Evolutionary conservation across 2,329 filamentous ascomycete species (phyloP), one percentile per base, ranked within the genome.

Genomic region (Diaporthe caulivora): DNA sequence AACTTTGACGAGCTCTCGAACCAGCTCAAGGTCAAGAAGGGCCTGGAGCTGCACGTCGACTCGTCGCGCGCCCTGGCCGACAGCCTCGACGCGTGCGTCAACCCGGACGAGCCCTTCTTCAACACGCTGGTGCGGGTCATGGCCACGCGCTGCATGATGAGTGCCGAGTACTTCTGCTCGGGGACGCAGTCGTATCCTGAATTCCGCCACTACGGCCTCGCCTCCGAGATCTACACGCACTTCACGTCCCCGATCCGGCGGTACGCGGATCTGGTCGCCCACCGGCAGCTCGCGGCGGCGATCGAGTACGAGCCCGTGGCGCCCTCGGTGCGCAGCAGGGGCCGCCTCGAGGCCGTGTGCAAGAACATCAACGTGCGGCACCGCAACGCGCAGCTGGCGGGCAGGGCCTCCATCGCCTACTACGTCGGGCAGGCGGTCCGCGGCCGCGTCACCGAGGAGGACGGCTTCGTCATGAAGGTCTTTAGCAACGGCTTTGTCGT

Each of bases 131-230:
- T 99, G 78, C 94, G 97, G 81, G 98, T 99, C 84, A 94, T 99
- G 86, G 97, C 97, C 13, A 99, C 97, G 11, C 93, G 97, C 29
- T 99, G 97, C 89, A 99, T 99, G 97, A 98, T 98, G 88, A 97
- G 95, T 70, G 97, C 97, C 75, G 97, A 99, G 84, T 99, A 99
- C 85, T 99, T 99, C 84, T 97, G 94, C 84, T 94, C 96, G 0
- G 97, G 97, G 74, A 95, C 95, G 9, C 95, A 98, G 82, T 91
- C 95, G 0, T 96, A 97, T 82, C 93, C 95, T 0, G 97, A 98
- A 81, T 99, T 98, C 88, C 91, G 95, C 69, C 97, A 99, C 85
- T 99, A 99, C 83, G 97, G 97, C 77, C 92, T 99, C 47, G 97
- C 97, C 0, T 95, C 93, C 4, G 94, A 97, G 80, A 99, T 99